Evolutionary conservation across 768 basidiomycete genomes (phyloP).

Genomic region (Tephrocybe sp.): DNA sequence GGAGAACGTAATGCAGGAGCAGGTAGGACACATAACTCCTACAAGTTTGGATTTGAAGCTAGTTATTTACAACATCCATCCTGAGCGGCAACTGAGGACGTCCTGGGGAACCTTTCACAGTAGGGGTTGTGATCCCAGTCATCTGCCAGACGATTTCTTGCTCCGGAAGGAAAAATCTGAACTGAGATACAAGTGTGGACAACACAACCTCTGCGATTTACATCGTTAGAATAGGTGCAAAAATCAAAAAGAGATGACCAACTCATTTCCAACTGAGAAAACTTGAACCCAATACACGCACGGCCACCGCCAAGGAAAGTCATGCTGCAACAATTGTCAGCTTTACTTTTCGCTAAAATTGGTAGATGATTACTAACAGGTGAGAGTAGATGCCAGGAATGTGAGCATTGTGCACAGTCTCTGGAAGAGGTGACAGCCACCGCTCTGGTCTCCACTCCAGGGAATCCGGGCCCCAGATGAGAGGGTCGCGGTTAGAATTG

Average conservation of each 20-base stretch:
- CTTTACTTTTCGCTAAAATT: no score
- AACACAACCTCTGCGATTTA: constrained; percentile 17
- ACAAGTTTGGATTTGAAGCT: no score
- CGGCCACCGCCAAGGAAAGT: constrained; percentile 36
- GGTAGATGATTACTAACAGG: constrained; percentile 34
- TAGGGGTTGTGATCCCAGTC: constrained; percentile 12
- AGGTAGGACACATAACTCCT: no score
- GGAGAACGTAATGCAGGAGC: no score
- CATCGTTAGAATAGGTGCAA: no score
- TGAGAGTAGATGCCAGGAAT: constrained; percentile 39
- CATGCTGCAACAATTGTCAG: constrained; percentile 23
- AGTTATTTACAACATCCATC: constrained; percentile 7
- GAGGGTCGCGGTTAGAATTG: constrained; percentile 28
- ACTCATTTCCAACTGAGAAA: constrained; percentile 42
- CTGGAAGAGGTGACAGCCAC: constrained; percentile 34
- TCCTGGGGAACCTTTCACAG: constrained; percentile 12
- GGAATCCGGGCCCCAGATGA: constrained; percentile 39
- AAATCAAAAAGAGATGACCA: no score
- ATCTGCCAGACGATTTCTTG: constrained; percentile 20
- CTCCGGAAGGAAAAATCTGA: constrained; percentile 16
- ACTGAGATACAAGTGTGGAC: constrained; percentile 15
- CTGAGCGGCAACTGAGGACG: constrained; percentile 13
- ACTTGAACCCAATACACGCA: no score
- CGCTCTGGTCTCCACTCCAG: constrained; percentile 42
- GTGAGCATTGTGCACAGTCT: constrained; percentile 26